Evolutionary conservation across 2,329 filamentous ascomycete genomes (phyloP).

Genomic region (Drechslera avenae): DNA sequence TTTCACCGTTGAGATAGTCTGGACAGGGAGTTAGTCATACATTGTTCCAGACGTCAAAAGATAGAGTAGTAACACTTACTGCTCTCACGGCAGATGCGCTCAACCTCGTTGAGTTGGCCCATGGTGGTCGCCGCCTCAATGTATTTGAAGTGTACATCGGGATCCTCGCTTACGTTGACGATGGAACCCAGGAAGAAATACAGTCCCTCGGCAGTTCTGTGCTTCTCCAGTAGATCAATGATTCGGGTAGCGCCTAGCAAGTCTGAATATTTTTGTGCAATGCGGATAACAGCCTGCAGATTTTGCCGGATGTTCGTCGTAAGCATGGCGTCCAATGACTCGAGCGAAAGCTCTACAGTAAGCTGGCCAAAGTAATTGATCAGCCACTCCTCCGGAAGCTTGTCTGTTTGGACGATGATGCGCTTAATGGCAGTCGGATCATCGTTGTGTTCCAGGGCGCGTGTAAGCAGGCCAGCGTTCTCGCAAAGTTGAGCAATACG

Average conservation of each 20-base stretch:
- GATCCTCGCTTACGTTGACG: conserved; percentile 93
- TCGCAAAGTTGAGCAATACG: conserved; percentile 91
- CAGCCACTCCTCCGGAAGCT: conserved; percentile 89
- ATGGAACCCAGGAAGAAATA: conserved; percentile 99
- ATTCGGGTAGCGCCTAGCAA: conserved; percentile 84
- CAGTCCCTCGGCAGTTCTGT: conserved; percentile 93
- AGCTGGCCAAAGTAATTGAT: conserved; percentile 91
- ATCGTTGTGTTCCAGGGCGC: conserved; percentile 90
- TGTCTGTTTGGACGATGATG: conserved; percentile 81
- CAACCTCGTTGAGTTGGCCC: conserved; percentile 92
- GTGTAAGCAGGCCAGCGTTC: conserved; percentile 74
- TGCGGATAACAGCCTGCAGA: conserved; percentile 89
- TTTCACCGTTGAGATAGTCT: conserved; percentile 84
- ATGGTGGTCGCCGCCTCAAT: conserved; percentile 96
- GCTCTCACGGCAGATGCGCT: conserved; percentile 95
- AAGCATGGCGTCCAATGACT: conserved; percentile 95
- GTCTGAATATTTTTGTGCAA: conserved; percentile 97
- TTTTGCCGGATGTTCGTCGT: conserved; percentile 97
- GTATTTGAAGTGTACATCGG: conserved; percentile 98
- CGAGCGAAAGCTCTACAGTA: conserved; percentile 91
- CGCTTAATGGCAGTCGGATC: conserved; percentile 90
- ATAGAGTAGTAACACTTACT: conserved; percentile 39
- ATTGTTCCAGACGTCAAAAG: no score
- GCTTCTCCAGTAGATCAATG: conserved; percentile 95
- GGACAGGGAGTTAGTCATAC: neutral